Conservation (phyloP, 305 asterid genomes). For the Fraxinus albicans region DNA sequence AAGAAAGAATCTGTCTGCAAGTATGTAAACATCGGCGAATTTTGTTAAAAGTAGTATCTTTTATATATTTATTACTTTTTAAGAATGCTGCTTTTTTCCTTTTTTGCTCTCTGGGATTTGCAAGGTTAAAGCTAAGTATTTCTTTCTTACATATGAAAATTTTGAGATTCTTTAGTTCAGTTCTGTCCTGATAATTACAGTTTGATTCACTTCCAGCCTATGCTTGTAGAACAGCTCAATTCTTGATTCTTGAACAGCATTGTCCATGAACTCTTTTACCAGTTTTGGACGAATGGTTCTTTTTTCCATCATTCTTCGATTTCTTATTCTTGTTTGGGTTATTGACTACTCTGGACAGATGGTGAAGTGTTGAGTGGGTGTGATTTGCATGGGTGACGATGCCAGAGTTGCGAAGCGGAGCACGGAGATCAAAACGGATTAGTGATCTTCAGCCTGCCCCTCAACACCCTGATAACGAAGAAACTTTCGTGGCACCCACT, state of each 20-base stretch:
- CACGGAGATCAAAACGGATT: neutral
- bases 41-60: neutral
- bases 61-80: neutral
- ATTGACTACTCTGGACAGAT: neutral
- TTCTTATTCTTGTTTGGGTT: neutral
- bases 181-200: conserved; percentile 2
- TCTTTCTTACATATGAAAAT: neutral
- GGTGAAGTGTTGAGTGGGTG: neutral
- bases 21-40: neutral
- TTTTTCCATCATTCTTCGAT: neutral
- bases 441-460: neutral
- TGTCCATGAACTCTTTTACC: neutral
- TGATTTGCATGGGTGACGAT: neutral
- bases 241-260: neutral
- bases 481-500: conserved; percentile 43
- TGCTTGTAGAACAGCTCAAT: neutral
- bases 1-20: neutral
- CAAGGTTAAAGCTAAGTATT: neutral
- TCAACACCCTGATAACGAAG: conserved; percentile 64
- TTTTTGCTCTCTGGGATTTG: neutral
- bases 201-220: neutral
- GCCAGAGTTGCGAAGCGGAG: neutral
- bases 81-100: neutral
- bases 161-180: conserved; percentile 7
- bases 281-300: neutral